Base-by-base conservation (phyloP, 306 rosid species). In the Benincasa hispida region DNA sequence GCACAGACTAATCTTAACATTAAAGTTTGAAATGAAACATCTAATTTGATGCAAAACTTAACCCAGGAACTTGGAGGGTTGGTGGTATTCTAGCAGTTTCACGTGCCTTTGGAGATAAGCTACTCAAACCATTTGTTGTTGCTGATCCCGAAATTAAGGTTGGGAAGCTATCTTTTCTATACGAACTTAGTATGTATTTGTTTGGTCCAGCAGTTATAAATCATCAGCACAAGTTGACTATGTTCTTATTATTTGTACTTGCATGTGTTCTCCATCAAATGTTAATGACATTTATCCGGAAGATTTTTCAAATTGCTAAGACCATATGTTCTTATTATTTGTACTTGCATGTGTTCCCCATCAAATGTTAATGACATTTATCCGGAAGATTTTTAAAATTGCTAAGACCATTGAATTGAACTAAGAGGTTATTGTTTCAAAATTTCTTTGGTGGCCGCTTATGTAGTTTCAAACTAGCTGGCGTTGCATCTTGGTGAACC, bases 81-180 rank as follows among this genome's bases (percentile, higher is more conserved):
- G 96, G 97, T n/a, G 97, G 97, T 65, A 88, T 92, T 75, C 96
- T 92, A 72, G 97, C 97, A 21, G 96, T 92, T 54, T 92, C 97
- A 59, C 97, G 97, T 78, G 96, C 97, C 67, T 92, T 92, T 81
- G 97, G 97, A 70, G 97, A 92, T 78, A 92, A 85, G 79, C 84
- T 90, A 81, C 91, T 92, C 41, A 90, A 88, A 81, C 97, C 88
- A 17, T 92, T 77, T 63, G 97, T 92, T 47, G 92, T 92, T 80
- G 97, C 97, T 68, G 97, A 92, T 78, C 97, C 97, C 28, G 97
- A 92, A 82, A 92, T 92, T 82, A 88, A 88, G 97, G 97, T 92
- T 42, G n/a, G 30, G 41, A 48, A 72, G 59, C 76, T 72, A 28
- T 50, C 76, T 42, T 7, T 69, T 45, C 1, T 3, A 12, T 47